Base-by-base conservation (phyloP, 768 basidiomycete species). In the Russula ochroleuca region DNA sequence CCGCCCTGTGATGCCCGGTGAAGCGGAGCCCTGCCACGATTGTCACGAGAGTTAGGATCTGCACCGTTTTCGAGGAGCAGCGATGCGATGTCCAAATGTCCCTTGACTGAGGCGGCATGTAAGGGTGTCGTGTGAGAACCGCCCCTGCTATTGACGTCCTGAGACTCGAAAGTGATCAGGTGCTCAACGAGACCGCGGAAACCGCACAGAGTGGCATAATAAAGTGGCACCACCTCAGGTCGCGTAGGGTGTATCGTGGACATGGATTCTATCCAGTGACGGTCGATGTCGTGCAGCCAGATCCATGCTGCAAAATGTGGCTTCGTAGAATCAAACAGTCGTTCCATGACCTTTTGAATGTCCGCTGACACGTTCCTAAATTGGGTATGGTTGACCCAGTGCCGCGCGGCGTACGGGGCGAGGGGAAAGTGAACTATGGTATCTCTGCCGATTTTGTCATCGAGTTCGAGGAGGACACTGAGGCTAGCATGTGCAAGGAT, bases 271-370 rank as follows among this genome's bases (percentile, higher is more conserved):
- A 6, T 15, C 38, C 11, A 62, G 11, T 35, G 61, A 15, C 8
- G 14, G 31, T 62, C 61, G n/a, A 56, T n/a, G 13, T 62, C 54
- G 15, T 62, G 33, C 11, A 62, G n/a, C 61, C 61, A 57, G 19
- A 62, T 4, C 61, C 61, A 62, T 6, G 38, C 17, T 1, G 38
- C 37, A 23, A 62, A 57, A 31, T 43, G 10, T 5, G 54, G 54
- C 3, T n/a, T 23, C 9, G 10, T 9, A 0, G 8, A 19, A n/a
- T 62, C 48, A 10, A 62, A 62, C n/a, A 62, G 38, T 2, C 14
- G 11, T 2, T 19, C 8, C 38, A 62, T 19, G n/a, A 23, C 28
- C 21, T 50, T 21, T 25, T 49, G 37, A n/a, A 50, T 33, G n/a
- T n/a, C 9, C 1, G 15, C 9, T 5, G 61, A 49, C 2, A 31